Percentiles rank a stretch among this genome's conserved stretches.
phyloP scores from a whole-genome alignment of 1,284 basidiomycete species.

The Trichosporon sp. region DNA sequence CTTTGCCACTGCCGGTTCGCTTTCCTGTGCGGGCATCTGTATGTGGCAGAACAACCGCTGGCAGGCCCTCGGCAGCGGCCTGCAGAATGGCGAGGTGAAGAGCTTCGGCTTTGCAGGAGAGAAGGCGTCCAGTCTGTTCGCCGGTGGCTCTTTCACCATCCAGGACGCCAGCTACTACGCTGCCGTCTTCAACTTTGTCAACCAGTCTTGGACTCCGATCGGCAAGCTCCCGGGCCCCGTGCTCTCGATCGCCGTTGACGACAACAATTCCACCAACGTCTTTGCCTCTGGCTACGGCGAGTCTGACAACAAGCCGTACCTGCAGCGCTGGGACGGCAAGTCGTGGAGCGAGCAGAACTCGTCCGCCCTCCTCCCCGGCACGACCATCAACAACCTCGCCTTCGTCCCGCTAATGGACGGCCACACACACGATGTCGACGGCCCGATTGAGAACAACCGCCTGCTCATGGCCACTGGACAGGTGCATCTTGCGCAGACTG shows the following conservation, averaged over 20 bases:
- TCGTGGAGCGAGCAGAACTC: slow-evolving; percentile 64
- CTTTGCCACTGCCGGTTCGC: slow-evolving; percentile 71
- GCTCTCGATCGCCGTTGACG: slow-evolving; percentile 78
- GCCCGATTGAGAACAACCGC: slow-evolving; percentile 74
- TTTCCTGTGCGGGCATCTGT: slow-evolving; percentile 74
- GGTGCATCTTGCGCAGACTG: slow-evolving; percentile 61
- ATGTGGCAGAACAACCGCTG: slow-evolving; percentile 66
- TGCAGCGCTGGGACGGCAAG: slow-evolving; percentile 73
- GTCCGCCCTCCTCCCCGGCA: slow-evolving; percentile 40
- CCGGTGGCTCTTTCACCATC: slow-evolving; percentile 67
- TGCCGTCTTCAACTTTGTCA: slow-evolving; percentile 63
- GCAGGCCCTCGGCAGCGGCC: slow-evolving; percentile 68
- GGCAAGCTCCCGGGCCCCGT: slow-evolving; percentile 73
- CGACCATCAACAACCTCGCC: slow-evolving; percentile 65
- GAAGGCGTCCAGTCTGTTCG: slow-evolving; percentile 56
- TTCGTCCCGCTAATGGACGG: slow-evolving; percentile 81
- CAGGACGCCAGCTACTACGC: slow-evolving; percentile 60
- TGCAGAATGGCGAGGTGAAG: slow-evolving; percentile 69
- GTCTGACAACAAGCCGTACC: slow-evolving; percentile 61
- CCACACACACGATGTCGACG: slow-evolving; percentile 40
- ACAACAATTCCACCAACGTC: slow-evolving; percentile 71
- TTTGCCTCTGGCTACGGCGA: slow-evolving; percentile 78
- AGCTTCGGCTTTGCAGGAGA: slow-evolving; percentile 58
- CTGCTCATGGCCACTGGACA: slow-evolving; percentile 85
- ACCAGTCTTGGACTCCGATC: slow-evolving; percentile 67